Base-by-base conservation (phyloP, 805 yeast species). In the Metschnikowia koreensis region DNA sequence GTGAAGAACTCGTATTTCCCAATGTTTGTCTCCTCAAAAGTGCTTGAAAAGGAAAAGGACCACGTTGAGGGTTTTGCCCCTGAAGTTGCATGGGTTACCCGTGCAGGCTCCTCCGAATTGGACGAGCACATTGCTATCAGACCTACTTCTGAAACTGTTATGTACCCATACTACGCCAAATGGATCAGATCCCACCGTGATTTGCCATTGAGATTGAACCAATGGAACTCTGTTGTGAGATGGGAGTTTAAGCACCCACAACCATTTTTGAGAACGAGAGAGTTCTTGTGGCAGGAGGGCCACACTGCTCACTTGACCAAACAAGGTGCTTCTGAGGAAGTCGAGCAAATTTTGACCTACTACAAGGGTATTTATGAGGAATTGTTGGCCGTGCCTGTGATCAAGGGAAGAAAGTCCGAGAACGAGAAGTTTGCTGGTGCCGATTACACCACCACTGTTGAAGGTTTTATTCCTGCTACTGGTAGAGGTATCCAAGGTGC, bases 181-280 rank as follows among this genome's bases (percentile, higher is more conserved):
- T 94, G 99, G 99, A 87, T 94, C 66, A 87, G 97, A 74, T 92
- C 98, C 31, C 96, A 94, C 77, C 87, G 99, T 74, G 99, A 94
- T 71, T 81, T 96, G 69, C 99, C 99, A 56, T 80, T 94, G 74
- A 89, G 88, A 66, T 81, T 94, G 67, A 94, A 94, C 79, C 99
- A 94, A 77, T 94, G 99, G 99, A 96, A 96, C 78, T 92, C 97
- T 16, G 99, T 94, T 42, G 99, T 94, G 46, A 87, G 99, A 80
- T 94, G 99, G 99, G 99, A 94, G 76, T 94, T 94, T 78, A 94
- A 94, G 80, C 98, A 94, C 73, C 99, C 99, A 52, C 99, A 94
- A 77, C 99, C 99, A 46, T 94, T 94, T 74, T 77, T 94, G 68
- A 88, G 99, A 82, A 96, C 99, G 12, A 87, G 99, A 77, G 99